Evolutionary conservation across 148 eudicot species (phyloP).

Genomic region (Cornus kousa): DNA sequence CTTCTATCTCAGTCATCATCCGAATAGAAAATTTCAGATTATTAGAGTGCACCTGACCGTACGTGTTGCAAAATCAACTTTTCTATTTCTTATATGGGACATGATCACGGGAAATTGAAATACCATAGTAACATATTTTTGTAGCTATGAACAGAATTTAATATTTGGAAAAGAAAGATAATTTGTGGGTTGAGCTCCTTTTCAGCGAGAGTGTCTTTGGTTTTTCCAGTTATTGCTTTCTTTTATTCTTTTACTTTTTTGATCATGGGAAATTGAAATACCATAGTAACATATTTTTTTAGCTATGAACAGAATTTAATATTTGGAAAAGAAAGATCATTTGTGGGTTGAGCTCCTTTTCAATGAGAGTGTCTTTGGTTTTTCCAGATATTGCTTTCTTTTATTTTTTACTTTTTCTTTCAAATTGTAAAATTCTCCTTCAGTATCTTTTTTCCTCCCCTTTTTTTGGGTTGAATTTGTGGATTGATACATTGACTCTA

Average conservation of each 20-base stretch:
- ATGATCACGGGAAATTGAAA: neutral
- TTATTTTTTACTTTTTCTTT: no score
- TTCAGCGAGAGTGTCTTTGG: neutral
- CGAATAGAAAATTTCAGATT: neutral
- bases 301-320: no score
- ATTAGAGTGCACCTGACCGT: neutral
- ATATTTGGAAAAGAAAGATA: neutral
- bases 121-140: neutral
- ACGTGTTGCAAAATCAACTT: neutral
- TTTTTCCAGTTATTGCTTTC: neutral
- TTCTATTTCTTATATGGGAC: neutral
- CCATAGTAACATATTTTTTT: neutral
- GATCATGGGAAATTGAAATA: neutral
- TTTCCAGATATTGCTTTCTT: neutral
- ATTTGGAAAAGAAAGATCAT: neutral
- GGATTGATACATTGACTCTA: neutral
- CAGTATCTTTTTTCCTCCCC: no score
- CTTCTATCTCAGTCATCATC: neutral
- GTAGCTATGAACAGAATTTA: no score
- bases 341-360: neutral
- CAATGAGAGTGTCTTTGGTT: neutral
- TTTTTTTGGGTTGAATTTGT: neutral
- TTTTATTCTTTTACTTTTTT: no score
- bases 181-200: neutral
- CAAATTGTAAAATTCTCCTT: neutral